Evolutionary conservation across 768 basidiomycete species (phyloP), one percentile per base, ranked within the genome.

Genomic region (Udeniomyces megalosporus): DNA sequence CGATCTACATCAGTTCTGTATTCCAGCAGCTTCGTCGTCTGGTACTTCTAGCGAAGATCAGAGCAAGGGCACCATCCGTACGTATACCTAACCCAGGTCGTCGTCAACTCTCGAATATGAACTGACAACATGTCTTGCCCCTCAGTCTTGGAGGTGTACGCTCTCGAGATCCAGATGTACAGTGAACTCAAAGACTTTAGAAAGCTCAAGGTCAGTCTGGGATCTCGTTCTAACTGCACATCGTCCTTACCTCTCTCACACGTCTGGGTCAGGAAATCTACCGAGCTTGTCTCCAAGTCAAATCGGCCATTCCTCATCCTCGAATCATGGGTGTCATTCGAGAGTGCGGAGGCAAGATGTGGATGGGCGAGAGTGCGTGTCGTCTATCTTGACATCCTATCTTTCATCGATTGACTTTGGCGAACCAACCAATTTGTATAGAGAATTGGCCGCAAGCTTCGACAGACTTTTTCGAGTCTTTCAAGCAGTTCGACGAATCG

Each of bases 331-430:
- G 93, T 47, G 89, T 97, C 56, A 97, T 99, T 76, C 88, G 92
- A 71, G 95, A 99, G 74, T 97, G 93, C 68, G 95, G 95, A 17
- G 95, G 95, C 2, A 99, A 99, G 76, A 99, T 99, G 95, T 97
- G 95, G 92, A 97, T 99, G 95, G 90, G 88, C 62, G 95, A 97
- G 79, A 86, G 93, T 85, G 73, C 70, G 83, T 42, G 8, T 26
- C 8, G 22, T 6, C 24, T 26, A 2, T 15, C 50, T 31, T 29
- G 20, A 44, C 14, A 20, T 49, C 42, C n/a, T 28, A 29, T 24
- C 29, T n/a, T n/a, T n/a, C n/a, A n/a, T n/a, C n/a, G n/a, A n/a
- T n/a, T n/a, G n/a, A n/a, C n/a, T n/a, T n/a, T n/a, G n/a, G n/a
- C n/a, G n/a, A n/a, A n/a, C n/a, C 15, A 5, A 22, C 6, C n/a